Base-by-base conservation (phyloP, 129 eudicot species). In the Artemisia tridentata region DNA sequence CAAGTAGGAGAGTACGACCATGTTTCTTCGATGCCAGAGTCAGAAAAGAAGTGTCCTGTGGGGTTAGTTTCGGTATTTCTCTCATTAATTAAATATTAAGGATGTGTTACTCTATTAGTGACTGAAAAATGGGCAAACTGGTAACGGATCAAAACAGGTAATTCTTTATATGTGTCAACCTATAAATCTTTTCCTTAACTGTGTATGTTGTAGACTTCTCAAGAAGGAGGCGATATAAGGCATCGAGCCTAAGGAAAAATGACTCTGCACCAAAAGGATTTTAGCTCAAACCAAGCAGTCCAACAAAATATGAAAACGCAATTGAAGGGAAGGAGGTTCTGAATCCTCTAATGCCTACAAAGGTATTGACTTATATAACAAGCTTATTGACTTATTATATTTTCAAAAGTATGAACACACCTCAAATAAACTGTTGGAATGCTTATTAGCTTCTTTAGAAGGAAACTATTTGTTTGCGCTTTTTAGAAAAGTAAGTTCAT, bases 211-310 rank as follows among this genome's bases (percentile, higher is more conserved):
- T 68, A 93, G 96, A 89, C 63, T 93, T 89, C 25, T 93, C 97
- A 45, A 87, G 84, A 73, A 85, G 67, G 76, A 76, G 85, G 72
- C 83, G 58, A 12, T 82, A 79, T 61, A 87, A 78, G 68, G 72
- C 63, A 62, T 85, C 87, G 55, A 73, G 75, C 11, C 82, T 90
- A 13, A 89, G 77, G 79, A 66, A 85, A 25, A 80, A 83, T 79
- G 86, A 73, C 59, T 85, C 96, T 48, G 50, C 81, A 61, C 85
- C 89, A n/a, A 87, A 81, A 77, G 88, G 91, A 54, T 91, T 91
- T 82, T 50, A 74, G 74, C 96, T 91, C 7, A 86, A 78, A 69
- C 72, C 86, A 20, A 79, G 75, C 77, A 84, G 68, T 60, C 83
- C 57, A 54, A 84, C 77, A 71, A 86, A 63, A 68, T 85, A 80